Conservation (phyloP, 1,284 basidiomycete species). For the Fomitiporia mediterranea region DNA sequence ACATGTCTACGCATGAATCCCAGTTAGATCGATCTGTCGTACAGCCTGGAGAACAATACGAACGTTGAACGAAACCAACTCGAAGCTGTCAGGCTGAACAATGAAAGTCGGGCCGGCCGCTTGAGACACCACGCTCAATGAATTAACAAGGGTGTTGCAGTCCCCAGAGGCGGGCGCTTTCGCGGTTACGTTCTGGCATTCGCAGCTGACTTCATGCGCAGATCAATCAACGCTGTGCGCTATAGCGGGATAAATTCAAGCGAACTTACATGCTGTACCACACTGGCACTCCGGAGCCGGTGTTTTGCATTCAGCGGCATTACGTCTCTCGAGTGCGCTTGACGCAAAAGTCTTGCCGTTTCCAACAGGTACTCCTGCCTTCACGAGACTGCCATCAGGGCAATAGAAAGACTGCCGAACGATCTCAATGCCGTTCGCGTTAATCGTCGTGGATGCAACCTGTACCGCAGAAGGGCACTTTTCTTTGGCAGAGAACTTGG, state of each 20-base stretch:
- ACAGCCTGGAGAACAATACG: background rate
- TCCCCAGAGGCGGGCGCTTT: slow-evolving; percentile 28
- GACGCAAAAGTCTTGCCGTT: slow-evolving; percentile 4
- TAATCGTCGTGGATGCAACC: slow-evolving; percentile 7
- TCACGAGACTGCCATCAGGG: slow-evolving; percentile 10
- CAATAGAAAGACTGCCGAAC: slow-evolving; percentile 13
- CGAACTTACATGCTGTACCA: slow-evolving; percentile 24
- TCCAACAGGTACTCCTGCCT: background rate
- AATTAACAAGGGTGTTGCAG: slow-evolving; percentile 20
- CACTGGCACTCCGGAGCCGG: slow-evolving; percentile 22
- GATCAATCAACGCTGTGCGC: background rate
- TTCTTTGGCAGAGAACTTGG: slow-evolving; percentile 13
- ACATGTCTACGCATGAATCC: slow-evolving; percentile 25
- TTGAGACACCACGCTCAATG: slow-evolving; percentile 23
- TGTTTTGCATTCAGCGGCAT: slow-evolving; percentile 17
- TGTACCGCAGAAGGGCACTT: slow-evolving; percentile 18
- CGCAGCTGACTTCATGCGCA: slow-evolving; percentile 19
- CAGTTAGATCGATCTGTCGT: background rate
- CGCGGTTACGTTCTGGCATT: slow-evolving; percentile 17
- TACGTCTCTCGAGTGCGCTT: slow-evolving; percentile 11
- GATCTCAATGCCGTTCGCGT: slow-evolving; percentile 9
- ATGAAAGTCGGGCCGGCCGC: slow-evolving; percentile 28
- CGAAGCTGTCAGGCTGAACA: slow-evolving; percentile 25
- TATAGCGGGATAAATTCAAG: background rate
- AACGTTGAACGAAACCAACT: slow-evolving; percentile 27